Evolutionary conservation across 371 early-diverging fungal genomes (phyloP).

Genomic region (Umbelopsis sp.): DNA sequence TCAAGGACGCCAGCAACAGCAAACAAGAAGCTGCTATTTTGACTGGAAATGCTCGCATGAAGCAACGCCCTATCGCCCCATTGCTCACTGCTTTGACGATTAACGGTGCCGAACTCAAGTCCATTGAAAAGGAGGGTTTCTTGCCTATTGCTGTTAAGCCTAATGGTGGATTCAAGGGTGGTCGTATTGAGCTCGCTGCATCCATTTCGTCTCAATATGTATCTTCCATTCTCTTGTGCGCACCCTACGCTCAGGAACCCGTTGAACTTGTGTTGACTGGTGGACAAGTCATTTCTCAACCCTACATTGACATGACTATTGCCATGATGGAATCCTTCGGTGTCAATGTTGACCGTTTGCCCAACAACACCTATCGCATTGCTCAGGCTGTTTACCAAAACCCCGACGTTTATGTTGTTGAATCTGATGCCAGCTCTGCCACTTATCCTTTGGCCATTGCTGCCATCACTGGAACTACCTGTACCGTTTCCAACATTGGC

Average conservation of each 20-base stretch:
- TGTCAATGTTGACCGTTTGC: constrained; percentile 73
- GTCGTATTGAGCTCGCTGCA: constrained; percentile 87
- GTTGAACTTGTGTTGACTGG: constrained; percentile 87
- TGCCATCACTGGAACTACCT: constrained; percentile 91
- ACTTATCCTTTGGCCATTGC: constrained; percentile 97
- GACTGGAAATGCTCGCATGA: constrained; percentile 98
- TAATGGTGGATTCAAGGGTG: constrained; percentile 83
- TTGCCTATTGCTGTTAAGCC: constrained; percentile 86
- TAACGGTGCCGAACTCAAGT: constrained; percentile 82
- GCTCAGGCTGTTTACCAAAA: constrained; percentile 79
- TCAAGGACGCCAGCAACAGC: constrained; percentile 45
- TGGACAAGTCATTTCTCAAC: constrained; percentile 95
- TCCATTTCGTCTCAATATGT: constrained; percentile 97
- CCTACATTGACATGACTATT: constrained; percentile 98
- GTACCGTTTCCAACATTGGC: constrained; percentile 93
- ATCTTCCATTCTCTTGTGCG: constrained; percentile 92
- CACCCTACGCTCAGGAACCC: constrained; percentile 86
- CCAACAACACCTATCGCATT: constrained; percentile 83
- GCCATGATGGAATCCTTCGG: constrained; percentile 98
- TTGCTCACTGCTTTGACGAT: constrained; percentile 82
- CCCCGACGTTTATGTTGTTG: constrained; percentile 85
- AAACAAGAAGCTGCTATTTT: constrained; percentile 60
- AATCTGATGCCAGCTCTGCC: constrained; percentile 96
- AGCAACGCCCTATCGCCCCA: constrained; percentile 93
- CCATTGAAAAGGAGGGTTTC: constrained; percentile 81